phyloP scores from a whole-genome alignment of 129 eudicot species.

The Ambrosia trifida region DNA sequence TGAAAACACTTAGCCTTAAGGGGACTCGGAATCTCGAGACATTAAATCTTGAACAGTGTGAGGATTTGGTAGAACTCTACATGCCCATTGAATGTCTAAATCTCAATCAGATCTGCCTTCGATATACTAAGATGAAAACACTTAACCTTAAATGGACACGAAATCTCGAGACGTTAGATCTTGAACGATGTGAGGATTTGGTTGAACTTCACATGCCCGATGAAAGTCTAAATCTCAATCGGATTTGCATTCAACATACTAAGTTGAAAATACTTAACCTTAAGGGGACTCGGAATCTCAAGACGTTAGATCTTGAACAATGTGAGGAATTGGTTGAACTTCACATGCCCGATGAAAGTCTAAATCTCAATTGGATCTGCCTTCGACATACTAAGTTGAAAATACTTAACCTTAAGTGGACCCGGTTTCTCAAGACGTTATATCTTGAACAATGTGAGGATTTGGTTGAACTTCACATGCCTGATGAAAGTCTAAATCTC shows the following conservation, averaged over 20 bases:
- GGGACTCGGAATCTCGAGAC: not conserved
- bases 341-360: not conserved
- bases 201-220: not conserved
- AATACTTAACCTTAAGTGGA: conserved; percentile 2
- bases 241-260: not conserved
- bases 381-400: not conserved
- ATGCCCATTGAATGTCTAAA: not conserved
- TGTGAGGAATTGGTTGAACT: not conserved
- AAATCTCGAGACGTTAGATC: not conserved
- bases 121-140: not conserved
- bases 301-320: not conserved
- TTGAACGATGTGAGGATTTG: not conserved
- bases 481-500: not conserved
- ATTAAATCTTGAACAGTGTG: not conserved
- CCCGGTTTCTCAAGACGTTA: not conserved
- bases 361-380: too few species aligned
- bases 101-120: not conserved
- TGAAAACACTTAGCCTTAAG: not conserved
- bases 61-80: conserved; percentile 2
- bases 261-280: not conserved
- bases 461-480: conserved; percentile 11
- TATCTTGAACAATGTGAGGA: not conserved
- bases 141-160: not conserved
- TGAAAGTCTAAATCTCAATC: not conserved
- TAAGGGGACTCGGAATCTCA: not conserved